A percentile compares a stretch with the other conserved stretches of the same genome.
phyloP scores from a whole-genome alignment of 371 early-diverging fungal species.

The Funneliformis caledonium region DNA sequence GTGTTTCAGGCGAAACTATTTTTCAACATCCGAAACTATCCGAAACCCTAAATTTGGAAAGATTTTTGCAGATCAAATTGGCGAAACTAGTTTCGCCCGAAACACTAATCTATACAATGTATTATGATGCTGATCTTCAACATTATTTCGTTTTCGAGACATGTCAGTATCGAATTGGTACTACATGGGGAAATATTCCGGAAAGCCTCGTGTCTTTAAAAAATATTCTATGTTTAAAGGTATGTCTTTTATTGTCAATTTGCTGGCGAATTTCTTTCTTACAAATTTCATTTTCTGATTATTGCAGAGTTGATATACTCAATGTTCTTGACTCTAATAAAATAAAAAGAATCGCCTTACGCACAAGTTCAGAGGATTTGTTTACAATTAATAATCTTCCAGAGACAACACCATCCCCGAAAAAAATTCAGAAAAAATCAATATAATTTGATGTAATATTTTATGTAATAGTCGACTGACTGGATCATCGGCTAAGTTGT shows the following conservation, averaged over 20 bases:
- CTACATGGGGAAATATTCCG: slow-evolving; percentile 18
- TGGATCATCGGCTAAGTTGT: too few relatives aligned
- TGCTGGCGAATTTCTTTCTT: not conserved
- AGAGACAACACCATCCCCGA: slow-evolving; percentile 17
- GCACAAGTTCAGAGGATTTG: slow-evolving; percentile 1
- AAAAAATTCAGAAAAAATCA: slow-evolving; percentile 3
- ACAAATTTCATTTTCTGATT: slow-evolving; percentile 2
- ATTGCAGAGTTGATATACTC: slow-evolving; percentile 23
- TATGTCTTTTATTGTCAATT: slow-evolving; percentile 17
- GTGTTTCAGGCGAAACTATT: too few relatives aligned
- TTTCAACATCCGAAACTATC: too few relatives aligned
- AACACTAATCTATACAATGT: too few relatives aligned
- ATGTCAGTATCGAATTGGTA: slow-evolving; percentile 20
- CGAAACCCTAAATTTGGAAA: too few relatives aligned
- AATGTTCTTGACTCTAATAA: not conserved
- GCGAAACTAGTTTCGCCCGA: too few relatives aligned
- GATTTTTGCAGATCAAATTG: too few relatives aligned
- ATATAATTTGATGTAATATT: slow-evolving; percentile 12
- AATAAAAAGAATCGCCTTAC: slow-evolving; percentile 16
- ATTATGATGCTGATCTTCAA: slow-evolving; percentile 9
- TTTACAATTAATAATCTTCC: slow-evolving; percentile 28
- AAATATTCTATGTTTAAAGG: slow-evolving; percentile 17
- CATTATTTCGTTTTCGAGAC: slow-evolving; percentile 11
- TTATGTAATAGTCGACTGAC: too few relatives aligned
- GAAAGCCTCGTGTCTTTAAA: slow-evolving; percentile 27